Conservation (phyloP, 129 eudicot genomes). For the Flaveria brownii region DNA sequence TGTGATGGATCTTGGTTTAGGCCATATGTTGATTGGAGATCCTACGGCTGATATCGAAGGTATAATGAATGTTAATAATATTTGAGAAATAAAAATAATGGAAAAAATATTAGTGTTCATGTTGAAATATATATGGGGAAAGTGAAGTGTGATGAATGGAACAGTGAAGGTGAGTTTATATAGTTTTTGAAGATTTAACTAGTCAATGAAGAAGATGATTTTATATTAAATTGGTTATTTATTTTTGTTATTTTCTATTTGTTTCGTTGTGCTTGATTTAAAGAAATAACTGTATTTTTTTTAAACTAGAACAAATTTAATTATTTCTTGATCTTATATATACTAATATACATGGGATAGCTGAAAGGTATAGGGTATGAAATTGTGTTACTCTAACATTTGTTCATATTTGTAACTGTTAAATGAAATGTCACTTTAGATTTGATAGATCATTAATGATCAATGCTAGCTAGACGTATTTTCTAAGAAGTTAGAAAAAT, state of each 20-base stretch:
- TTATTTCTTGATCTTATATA: background rate
- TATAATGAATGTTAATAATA: background rate
- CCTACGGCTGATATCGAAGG: slow-evolving; percentile 42
- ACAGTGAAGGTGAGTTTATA: slow-evolving; percentile 29
- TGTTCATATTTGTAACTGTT: no score
- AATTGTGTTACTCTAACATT: background rate
- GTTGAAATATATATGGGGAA: background rate
- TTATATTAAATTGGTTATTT: background rate
- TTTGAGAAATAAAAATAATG: background rate
- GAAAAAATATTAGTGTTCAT: slow-evolving; percentile 3
- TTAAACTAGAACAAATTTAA: background rate
- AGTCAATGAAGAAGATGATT: slow-evolving; percentile 12
- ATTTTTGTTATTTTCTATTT: slow-evolving; percentile 27
- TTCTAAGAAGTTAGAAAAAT: background rate
- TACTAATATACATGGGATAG: background rate
- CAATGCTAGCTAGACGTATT: background rate
- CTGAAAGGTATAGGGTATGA: background rate
- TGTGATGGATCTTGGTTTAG: slow-evolving; percentile 64
- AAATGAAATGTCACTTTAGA: no score
- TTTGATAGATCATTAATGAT: no score
- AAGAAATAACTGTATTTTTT: background rate
- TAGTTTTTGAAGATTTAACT: slow-evolving; percentile 21
- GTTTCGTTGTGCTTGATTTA: slow-evolving; percentile 26
- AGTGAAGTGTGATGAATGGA: slow-evolving; percentile 15
- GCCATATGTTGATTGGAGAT: slow-evolving; percentile 75